These are phyloP conservation scores for Raphanus hybrid DNA, from an alignment of 441 rosid species.

Conservation along the genomic window DNA sequence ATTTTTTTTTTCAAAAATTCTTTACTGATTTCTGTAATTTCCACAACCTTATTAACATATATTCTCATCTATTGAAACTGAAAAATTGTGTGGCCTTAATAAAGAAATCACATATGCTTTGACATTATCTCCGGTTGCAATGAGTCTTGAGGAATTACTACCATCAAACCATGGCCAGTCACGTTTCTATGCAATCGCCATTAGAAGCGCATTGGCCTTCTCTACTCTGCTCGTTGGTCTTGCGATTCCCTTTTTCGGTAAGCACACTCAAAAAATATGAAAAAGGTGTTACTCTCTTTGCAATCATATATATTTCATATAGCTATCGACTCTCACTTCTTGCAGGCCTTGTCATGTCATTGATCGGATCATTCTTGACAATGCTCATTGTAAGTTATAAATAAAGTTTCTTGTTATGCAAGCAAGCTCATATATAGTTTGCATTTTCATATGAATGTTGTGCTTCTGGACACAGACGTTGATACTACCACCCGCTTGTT, in stretches of 20 bases:
- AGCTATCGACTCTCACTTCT: slow-evolving; percentile 14
- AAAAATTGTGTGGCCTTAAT: slow-evolving; percentile 41
- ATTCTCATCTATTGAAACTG: slow-evolving; percentile 10
- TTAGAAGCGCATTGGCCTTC: slow-evolving; percentile 70
- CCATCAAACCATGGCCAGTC: slow-evolving; percentile 61
- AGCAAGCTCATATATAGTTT: slow-evolving; percentile 11
- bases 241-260: slow-evolving; percentile 84
- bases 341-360: slow-evolving; percentile 86
- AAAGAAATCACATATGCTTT: slow-evolving; percentile 65
- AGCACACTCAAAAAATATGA: slow-evolving; percentile 10
- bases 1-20: background rate
- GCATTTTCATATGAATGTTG: slow-evolving; percentile 12
- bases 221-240: slow-evolving; percentile 84
- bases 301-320: background rate
- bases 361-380: slow-evolving; percentile 91
- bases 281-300: background rate
- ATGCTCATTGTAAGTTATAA: slow-evolving; percentile 84
- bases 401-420: background rate
- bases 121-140: slow-evolving; percentile 86
- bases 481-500: slow-evolving; percentile 88
- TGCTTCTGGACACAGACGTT: slow-evolving; percentile 57
- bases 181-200: slow-evolving; percentile 58
- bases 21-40: background rate
- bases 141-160: slow-evolving; percentile 91
- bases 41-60: background rate